These are phyloP conservation scores for Candida patagonica DNA, from an alignment of 805 yeast genomes.

Conservation along the genomic window DNA sequence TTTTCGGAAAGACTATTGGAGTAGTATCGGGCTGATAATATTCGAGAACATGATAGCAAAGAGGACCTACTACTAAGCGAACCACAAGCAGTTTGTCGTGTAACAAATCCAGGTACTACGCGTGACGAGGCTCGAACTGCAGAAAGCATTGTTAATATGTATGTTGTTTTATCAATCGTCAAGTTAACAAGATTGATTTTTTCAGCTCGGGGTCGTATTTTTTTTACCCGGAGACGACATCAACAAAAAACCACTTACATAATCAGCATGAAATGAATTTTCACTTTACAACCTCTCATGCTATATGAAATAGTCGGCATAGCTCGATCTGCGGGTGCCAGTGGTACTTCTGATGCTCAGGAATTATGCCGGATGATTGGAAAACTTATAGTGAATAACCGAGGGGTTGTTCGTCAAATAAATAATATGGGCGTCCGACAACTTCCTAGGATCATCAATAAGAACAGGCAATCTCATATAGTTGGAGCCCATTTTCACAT, in stretches of 20 bases:
- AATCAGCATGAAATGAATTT: background rate
- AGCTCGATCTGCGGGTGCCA: constrained; percentile 62
- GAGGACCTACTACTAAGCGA: background rate
- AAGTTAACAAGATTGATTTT: too few relatives aligned
- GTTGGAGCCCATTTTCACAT: constrained; percentile 83
- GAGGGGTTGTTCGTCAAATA: constrained; percentile 87
- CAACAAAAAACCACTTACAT: background rate
- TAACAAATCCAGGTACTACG: constrained; percentile 2
- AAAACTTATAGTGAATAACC: constrained; percentile 68
- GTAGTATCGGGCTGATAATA: constrained; percentile 12
- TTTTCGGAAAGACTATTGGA: constrained; percentile 24
- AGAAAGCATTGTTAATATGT: constrained; percentile 4
- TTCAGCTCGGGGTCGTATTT: background rate
- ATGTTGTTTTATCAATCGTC: too few relatives aligned
- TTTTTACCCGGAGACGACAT: background rate
- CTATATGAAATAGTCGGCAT: constrained; percentile 84
- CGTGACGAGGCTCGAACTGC: constrained; percentile 1
- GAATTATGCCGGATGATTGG: constrained; percentile 67
- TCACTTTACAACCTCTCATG: constrained; percentile 36
- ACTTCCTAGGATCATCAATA: constrained; percentile 71
- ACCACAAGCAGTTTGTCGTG: constrained; percentile 5
- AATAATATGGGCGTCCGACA: constrained; percentile 69
- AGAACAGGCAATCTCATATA: constrained; percentile 82
- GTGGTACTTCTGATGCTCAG: constrained; percentile 50
- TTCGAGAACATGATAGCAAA: background rate